These are phyloP conservation scores for Epichloe brachyelytri DNA, from an alignment of 2,329 filamentous ascomycete genomes.

Conservation along the genomic window DNA sequence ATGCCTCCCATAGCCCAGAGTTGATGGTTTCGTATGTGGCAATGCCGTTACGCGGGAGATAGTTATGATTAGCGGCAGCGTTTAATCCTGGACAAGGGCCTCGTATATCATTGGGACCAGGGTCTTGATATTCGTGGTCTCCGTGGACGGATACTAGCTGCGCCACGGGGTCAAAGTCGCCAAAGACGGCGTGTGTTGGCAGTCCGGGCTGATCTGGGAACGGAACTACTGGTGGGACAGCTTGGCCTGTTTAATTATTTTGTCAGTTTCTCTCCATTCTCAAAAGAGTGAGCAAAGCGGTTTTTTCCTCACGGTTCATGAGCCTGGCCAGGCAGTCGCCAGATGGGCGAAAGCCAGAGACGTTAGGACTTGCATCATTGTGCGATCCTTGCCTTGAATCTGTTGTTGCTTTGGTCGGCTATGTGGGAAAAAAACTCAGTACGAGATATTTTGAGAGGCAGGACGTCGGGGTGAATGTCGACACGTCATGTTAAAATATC, in stretches of 20 bases:
- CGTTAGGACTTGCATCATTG: not conserved
- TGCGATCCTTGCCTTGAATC: not conserved
- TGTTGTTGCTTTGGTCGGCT: not conserved
- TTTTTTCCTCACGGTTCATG: not conserved
- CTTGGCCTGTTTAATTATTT: not conserved
- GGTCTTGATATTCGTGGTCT: not conserved
- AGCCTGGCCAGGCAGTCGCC: not conserved
- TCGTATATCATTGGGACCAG: conserved; percentile 1
- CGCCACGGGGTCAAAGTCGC: not conserved
- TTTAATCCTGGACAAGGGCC: conserved; percentile 19
- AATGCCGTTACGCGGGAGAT: conserved; percentile 17
- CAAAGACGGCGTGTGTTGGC: conserved; percentile 1
- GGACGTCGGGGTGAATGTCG: no score
- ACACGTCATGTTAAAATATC: no score
- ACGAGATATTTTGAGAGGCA: no score
- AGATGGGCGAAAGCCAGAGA: not conserved
- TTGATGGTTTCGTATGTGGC: conserved; percentile 6
- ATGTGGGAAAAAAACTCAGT: no score
- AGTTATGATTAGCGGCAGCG: conserved; percentile 21
- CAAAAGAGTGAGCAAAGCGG: no score
- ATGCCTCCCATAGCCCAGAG: conserved; percentile 2
- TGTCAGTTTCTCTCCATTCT: no score
- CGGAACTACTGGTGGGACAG: not conserved
- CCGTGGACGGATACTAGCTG: conserved; percentile 1
- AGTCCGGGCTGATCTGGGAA: conserved; percentile 2